Conservation (phyloP, 148 eudicot genomes). For the Dysphania ambrosioides region DNA sequence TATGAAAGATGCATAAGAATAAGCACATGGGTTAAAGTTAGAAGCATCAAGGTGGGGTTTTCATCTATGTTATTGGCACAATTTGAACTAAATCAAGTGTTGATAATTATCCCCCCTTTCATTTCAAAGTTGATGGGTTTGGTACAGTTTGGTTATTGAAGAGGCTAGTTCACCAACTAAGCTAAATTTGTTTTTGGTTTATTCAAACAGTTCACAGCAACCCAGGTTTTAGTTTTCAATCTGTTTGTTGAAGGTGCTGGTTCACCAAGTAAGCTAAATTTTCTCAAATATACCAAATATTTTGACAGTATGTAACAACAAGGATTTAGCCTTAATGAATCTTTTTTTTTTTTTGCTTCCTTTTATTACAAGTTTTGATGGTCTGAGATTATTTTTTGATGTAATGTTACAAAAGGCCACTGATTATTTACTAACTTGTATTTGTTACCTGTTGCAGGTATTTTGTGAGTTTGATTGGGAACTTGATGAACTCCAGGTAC, state of each 20-base stretch:
- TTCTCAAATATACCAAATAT: background rate
- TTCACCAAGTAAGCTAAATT: background rate
- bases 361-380: background rate
- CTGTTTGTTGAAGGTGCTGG: background rate
- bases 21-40: no score
- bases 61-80: background rate
- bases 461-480: slow-evolving; percentile 95
- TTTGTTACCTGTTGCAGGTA: slow-evolving; percentile 45
- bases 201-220: background rate
- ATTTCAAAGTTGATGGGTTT: background rate
- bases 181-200: background rate
- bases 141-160: background rate
- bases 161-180: background rate
- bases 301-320: background rate
- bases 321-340: background rate
- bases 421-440: background rate
- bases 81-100: background rate
- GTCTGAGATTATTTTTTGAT: background rate
- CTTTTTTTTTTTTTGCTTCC: background rate
- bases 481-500: slow-evolving; percentile 87
- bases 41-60: no score
- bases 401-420: background rate
- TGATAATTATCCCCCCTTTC: background rate
- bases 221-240: no score
- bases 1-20: no score